Evolutionary conservation across 495 filamentous ascomycete species (phyloP).

Genomic region (Aeminium ludgeri): DNA sequence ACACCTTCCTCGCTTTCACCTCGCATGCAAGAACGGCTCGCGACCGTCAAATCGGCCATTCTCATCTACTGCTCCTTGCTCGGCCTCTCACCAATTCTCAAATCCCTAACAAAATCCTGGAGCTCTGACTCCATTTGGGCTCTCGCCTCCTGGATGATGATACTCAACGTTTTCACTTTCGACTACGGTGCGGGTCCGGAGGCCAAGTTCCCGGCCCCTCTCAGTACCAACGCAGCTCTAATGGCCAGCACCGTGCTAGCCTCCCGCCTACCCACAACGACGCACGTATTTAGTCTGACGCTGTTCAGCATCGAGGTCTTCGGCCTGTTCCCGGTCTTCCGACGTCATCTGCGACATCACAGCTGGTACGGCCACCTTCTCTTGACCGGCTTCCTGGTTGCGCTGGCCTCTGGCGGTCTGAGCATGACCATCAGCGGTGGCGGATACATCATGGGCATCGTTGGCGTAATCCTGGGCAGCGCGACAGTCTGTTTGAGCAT

Average conservation of each 20-base stretch:
- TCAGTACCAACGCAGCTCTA: slow-evolving; percentile 86
- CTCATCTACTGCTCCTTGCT: slow-evolving; percentile 85
- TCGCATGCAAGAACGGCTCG: slow-evolving; percentile 48
- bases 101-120: slow-evolving; percentile 81
- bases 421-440: slow-evolving; percentile 50
- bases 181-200: slow-evolving; percentile 67
- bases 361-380: slow-evolving; percentile 69
- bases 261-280: slow-evolving; percentile 68
- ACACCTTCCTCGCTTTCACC: slow-evolving; percentile 31
- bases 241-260: slow-evolving; percentile 91
- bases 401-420: slow-evolving; percentile 59
- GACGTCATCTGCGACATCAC: slow-evolving; percentile 65
- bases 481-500: slow-evolving; percentile 56
- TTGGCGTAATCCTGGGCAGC: slow-evolving; percentile 56
- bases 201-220: slow-evolving; percentile 60
- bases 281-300: slow-evolving; percentile 88
- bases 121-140: slow-evolving; percentile 91
- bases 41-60: slow-evolving; percentile 73
- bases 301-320: slow-evolving; percentile 96
- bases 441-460: slow-evolving; percentile 55
- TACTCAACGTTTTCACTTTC: slow-evolving; percentile 93
- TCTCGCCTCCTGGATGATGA: slow-evolving; percentile 77
- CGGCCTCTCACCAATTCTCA: slow-evolving; percentile 82
- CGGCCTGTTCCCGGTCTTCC: slow-evolving; percentile 87
- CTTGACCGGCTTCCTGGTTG: slow-evolving; percentile 62